Conservation (phyloP, 768 basidiomycete species). For the Russula lepida region DNA sequence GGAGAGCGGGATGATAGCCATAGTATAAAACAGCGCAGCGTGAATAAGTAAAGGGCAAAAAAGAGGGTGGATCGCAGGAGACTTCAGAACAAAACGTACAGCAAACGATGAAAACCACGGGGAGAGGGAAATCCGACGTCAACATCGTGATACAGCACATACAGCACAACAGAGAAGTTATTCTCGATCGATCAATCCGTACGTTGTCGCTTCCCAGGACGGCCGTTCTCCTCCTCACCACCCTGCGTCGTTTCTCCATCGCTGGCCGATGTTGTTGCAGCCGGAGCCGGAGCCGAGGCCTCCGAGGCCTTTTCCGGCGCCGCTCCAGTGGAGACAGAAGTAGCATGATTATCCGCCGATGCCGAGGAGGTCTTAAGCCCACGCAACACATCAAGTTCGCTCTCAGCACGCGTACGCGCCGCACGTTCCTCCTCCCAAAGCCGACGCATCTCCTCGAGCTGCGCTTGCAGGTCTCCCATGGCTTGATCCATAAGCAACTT, state of each 20-base stretch:
- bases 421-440: constrained; percentile 72
- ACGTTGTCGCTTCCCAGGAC: constrained; percentile 24
- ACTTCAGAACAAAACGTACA: constrained; percentile 1
- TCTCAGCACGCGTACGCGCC: constrained; percentile 49
- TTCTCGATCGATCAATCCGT: constrained; percentile 18
- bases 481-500: constrained; percentile 89
- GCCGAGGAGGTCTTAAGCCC: constrained; percentile 23
- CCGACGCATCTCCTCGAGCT: constrained; percentile 75
- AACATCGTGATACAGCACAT: neutral
- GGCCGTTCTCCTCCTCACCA: constrained; percentile 21
- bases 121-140: neutral
- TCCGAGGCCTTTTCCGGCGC: constrained; percentile 11
- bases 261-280: neutral
- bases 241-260: constrained; percentile 15
- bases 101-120: neutral
- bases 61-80: neutral
- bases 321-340: constrained; percentile 1
- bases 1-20: neutral
- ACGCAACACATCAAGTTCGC: constrained; percentile 52
- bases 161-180: neutral
- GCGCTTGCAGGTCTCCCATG: constrained; percentile 78
- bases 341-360: constrained; percentile 3
- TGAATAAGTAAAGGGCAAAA: neutral
- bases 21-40: constrained; percentile 1
- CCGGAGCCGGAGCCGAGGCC: neutral